phyloP scores from a whole-genome alignment of 2,329 filamentous ascomycete genomes.

The Penicillium rolfsii region DNA sequence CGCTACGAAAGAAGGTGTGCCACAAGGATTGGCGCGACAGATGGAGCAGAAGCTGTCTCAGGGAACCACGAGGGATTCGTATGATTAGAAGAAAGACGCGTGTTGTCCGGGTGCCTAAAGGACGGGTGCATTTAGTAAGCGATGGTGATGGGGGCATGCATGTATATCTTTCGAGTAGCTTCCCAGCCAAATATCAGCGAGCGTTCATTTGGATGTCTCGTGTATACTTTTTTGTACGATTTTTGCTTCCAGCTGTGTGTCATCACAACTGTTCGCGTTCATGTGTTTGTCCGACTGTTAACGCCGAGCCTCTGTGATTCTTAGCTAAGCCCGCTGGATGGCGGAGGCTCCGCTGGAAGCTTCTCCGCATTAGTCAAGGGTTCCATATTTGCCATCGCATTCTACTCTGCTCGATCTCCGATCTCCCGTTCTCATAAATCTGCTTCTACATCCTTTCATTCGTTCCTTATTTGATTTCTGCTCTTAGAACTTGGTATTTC shows the following conservation, averaged over 20 bases:
- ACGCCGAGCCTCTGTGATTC: constrained; percentile 15
- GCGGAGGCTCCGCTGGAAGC: constrained; percentile 13
- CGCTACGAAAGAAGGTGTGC: constrained; percentile 89
- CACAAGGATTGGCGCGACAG: constrained; percentile 74
- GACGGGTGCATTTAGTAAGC: background rate
- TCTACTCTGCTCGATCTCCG: constrained; percentile 16
- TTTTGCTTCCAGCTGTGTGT: too few species aligned
- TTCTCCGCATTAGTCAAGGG: constrained; percentile 32
- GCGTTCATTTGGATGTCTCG: constrained; percentile 9
- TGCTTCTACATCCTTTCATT: background rate
- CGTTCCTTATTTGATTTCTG: background rate
- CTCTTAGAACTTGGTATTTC: background rate
- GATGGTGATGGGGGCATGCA: constrained; percentile 15
- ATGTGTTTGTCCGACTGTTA: background rate
- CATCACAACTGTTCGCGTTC: too few species aligned
- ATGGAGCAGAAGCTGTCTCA: constrained; percentile 82
- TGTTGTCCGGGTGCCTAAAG: constrained; percentile 13
- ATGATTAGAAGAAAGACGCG: constrained; percentile 4
- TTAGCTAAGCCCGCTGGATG: constrained; percentile 14
- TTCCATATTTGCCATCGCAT: constrained; percentile 23
- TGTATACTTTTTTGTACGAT: constrained; percentile 16
- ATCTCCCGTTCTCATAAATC: background rate
- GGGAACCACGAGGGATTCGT: constrained; percentile 39
- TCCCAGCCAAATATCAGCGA: constrained; percentile 25
- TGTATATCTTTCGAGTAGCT: constrained; percentile 28